Evolutionary conservation across 1,284 basidiomycete species (phyloP), one percentile per base, ranked within the genome.

Genomic region (Trametes versicolor): DNA sequence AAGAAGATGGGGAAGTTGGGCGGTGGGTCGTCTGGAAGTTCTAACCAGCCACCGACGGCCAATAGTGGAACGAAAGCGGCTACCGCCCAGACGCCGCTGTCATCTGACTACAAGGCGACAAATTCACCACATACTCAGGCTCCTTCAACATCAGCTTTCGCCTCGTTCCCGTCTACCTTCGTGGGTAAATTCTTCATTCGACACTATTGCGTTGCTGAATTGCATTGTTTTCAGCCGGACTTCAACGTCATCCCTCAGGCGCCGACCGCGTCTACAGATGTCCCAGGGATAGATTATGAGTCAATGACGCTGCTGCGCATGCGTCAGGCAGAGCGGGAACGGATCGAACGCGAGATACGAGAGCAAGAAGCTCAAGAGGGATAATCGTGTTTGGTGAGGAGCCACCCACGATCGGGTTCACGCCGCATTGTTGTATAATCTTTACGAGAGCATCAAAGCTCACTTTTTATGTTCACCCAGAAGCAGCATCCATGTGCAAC

Each of bases 241-340:
- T 41, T 76, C 19, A 59, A 64, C 45, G 43, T 63, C 32, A 54
- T 74, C 0, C 66, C 73, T 9, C 69, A 78, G 25, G 70, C 75
- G 21, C 58, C 66, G 17, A 65, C 69, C n/a, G 64, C 74, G 50
- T 53, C 77, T 0, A 60, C 69, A 5, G 73, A 72, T 8, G 70
- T 76, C 10, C 71, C 80, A 3, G 87, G 86, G 0, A 72, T 91
- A 23, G 91, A 95, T 71, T 95, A 90, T 62, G 94, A 96, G 77
- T 89, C 91, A 17, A 76, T 94, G 60, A 95, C 93, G 1, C 81
- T 96, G 47, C 86, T 96, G 82, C 85, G 91, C 7, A 84, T 96
- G 77, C 83, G 94, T 36, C 92, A 95, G 74, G 89, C 92, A 4
- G 93, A 94, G 73, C 83, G 90, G 39, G 91, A 90, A 66, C 81